Evolutionary conservation across 139 green algal species (phyloP), one percentile per base, ranked within the genome.

Genomic region (Chlamydomonas applanata): DNA sequence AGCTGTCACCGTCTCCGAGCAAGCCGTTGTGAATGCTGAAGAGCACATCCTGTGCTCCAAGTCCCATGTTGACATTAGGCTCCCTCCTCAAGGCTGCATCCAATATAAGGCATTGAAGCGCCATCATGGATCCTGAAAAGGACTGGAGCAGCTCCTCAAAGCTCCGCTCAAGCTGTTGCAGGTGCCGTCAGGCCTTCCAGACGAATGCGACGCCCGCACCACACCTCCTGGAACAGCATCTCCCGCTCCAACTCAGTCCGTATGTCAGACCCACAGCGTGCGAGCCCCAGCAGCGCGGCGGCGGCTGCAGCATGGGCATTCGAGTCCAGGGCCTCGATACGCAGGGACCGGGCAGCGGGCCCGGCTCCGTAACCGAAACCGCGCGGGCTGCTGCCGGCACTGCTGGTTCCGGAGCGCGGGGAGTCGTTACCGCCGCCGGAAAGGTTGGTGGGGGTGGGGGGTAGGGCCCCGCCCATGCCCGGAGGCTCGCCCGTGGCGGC

Each of bases 151-250:
- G n/a, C n/a, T n/a, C n/a, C n/a, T n/a, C n/a, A n/a, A n/a, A n/a
- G 40, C 11, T 14, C 22, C 4, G 54, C 24, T 66, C n/a, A 66
- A 34, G 59, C 29, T 24, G 30, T 66, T 24, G 59, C 59, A 36
- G 59, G 59, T 66, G 59, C 59, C 22, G 59, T 40, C 2, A 66
- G 59, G 17, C n/a, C 59, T 14, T 29, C 59, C 24, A 83, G 85
- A 65, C 85, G 80, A 57, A 83, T 84, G 69, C 36, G 64, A 2
- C 46, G 76, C 22, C 57, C 36, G 1, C 71, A 69, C 24, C 69
- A 85, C 40, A 84, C 91, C 81, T 83, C 67, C 60, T 88, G 82
- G 83, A 91, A 82, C 56, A 76, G 76, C 67, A 85, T 69, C 70
- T 83, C 76, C 40, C 62, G 83, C 59, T 77, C 72, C 46, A 91